A percentile compares a stretch with the other conserved stretches of the same genome.
Conservation (phyloP, 1,139 yeast genomes). For the Kodamaea arcana region DNA sequence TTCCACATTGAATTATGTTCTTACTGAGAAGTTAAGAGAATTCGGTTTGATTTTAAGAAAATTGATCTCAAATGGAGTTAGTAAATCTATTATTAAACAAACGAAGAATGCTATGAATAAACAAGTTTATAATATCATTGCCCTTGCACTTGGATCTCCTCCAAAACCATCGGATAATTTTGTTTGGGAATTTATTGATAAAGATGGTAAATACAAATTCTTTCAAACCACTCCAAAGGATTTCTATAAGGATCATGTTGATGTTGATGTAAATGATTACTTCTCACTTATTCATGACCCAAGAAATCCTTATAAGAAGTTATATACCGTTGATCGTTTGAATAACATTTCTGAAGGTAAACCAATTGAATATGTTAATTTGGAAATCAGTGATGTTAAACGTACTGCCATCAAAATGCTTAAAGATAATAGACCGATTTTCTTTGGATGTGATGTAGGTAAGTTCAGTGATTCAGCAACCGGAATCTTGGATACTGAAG, state of each 20-base stretch:
- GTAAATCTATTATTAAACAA: slow-evolving; percentile 15
- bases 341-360: slow-evolving; percentile 69
- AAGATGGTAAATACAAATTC: slow-evolving; percentile 57
- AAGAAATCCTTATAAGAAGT: slow-evolving; percentile 58
- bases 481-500: slow-evolving; percentile 68
- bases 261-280: slow-evolving; percentile 47
- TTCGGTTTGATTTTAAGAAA: slow-evolving; percentile 64
- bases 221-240: slow-evolving; percentile 58
- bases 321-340: slow-evolving; percentile 67
- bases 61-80: slow-evolving; percentile 28
- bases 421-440: slow-evolving; percentile 69
- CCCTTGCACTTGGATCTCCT: slow-evolving; percentile 71
- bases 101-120: slow-evolving; percentile 51
- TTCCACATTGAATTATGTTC: slow-evolving; percentile 52
- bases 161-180: slow-evolving; percentile 67
- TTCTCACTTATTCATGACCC: slow-evolving; percentile 79
- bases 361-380: slow-evolving; percentile 65
- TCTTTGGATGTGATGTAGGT: slow-evolving; percentile 87
- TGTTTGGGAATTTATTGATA: slow-evolving; percentile 71
- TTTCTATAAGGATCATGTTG: slow-evolving; percentile 54
- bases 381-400: slow-evolving; percentile 55
- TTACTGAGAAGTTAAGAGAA: slow-evolving; percentile 69
- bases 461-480: slow-evolving; percentile 53
- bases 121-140: slow-evolving; percentile 58
- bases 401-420: slow-evolving; percentile 61